phyloP scores from a whole-genome alignment of 441 rosid species.

The Populus hybrid region DNA sequence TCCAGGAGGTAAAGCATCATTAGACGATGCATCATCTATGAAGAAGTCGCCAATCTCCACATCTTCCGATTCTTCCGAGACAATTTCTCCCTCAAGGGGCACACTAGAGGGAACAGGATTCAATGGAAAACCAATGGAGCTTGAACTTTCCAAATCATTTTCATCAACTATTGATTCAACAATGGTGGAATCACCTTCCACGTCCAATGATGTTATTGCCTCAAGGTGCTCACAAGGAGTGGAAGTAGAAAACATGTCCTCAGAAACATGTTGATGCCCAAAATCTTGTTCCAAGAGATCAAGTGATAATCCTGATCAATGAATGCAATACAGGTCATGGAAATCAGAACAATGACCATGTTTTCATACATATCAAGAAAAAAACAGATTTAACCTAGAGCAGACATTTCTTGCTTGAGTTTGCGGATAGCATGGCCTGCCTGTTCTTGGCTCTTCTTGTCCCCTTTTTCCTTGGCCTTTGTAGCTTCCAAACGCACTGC shows the following conservation, averaged over 20 bases:
- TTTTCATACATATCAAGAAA: conserved; percentile 18
- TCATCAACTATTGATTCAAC: conserved; percentile 25
- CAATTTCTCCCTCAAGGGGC: conserved; percentile 30
- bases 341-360: conserved; percentile 21
- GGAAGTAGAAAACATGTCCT: conserved; percentile 28
- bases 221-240: conserved; percentile 25
- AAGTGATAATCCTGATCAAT: conserved; percentile 71
- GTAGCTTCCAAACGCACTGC: conserved; percentile 73
- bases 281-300: conserved; percentile 57
- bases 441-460: conserved; percentile 67
- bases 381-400: conserved; percentile 53
- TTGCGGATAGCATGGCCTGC: conserved; percentile 65
- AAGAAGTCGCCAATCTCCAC: conserved; percentile 76
- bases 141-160: conserved; percentile 32
- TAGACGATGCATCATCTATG: conserved; percentile 43
- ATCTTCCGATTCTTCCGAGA: conserved; percentile 41
- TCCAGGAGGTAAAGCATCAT: conserved; percentile 46
- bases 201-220: conserved; percentile 23
- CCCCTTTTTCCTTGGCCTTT: conserved; percentile 69
- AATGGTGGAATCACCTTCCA: conserved; percentile 22
- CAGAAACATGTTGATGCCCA: conserved; percentile 36
- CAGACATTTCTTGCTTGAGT: conserved; percentile 89
- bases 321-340: conserved; percentile 32
- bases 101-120: conserved; percentile 27
- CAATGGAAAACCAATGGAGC: conserved; percentile 31